Evolutionary conservation across 768 basidiomycete genomes (phyloP), one percentile per base, ranked within the genome.

Genomic region (Neoboletus magnificus): DNA sequence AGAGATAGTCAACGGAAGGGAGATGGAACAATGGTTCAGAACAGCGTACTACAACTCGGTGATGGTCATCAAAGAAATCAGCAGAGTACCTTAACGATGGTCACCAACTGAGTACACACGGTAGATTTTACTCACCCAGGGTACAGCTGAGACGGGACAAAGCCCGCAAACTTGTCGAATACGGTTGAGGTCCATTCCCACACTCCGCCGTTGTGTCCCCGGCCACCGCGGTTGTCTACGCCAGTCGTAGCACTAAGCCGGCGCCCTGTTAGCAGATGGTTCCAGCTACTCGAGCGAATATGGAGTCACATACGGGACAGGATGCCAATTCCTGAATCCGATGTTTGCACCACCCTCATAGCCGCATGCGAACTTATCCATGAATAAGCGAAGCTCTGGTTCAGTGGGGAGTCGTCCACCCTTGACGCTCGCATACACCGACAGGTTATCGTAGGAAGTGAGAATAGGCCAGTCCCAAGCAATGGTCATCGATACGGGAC

Each of bases 181-280:
- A 79, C 61, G 16, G 93, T 94, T 20, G 87, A 88, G 0, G 96
- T 97, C 95, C 95, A 98, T 75, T 98, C 94, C 94, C 96, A 99
- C 16, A 97, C 88, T 6, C 97, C 97, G 8, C 97, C 97, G 61
- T 99, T 98, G 58, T 85, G 83, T 12, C 91, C 89, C 68, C 75
- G 81, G 3, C 84, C 82, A 22, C 71, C 77, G 54, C 67, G 64
- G 48, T 69, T 74, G 56, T 74, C 74, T 57, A 77, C 71, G 35
- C 88, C 90, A 2, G 83, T 82, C 41, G 90, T 91, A 22, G 89
- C 83, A 30, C 89, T 90, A 47, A 11, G 44, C 12, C 16, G n/a
- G 16, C 25, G 25, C 37, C 42, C 9, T 48, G 44, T 48, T 25
- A 57, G 48, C 55, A 58, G 43, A 27, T 8, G 22, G 12, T 23